Evolutionary conservation across 495 filamentous ascomycete species (phyloP), one percentile per base, ranked within the genome.

Genomic region (Podospora pseudoanserina): DNA sequence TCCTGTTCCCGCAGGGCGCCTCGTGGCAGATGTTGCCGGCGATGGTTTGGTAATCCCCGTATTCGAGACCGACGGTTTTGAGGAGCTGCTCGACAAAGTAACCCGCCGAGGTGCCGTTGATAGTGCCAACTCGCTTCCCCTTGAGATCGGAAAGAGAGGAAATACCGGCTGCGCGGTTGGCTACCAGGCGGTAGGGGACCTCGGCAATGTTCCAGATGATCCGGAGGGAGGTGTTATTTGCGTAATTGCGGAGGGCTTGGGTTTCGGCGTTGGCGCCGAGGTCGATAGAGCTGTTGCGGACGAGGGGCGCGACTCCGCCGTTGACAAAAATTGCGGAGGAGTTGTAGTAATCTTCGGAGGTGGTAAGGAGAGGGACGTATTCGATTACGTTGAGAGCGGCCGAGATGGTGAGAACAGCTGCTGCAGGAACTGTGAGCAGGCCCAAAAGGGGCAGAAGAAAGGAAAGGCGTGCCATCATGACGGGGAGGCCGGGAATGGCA

Each of bases 241-340:
- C 78, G 67, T 77, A 82, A 23, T 80, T 74, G 4, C 71, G 70
- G 9, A 84, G 78, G 5, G 72, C 78, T 66, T 84, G 81, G 5
- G 81, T 84, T 69, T 84, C 81, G 64, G 81, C 79, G 68, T 84
- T 84, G 61, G 76, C 72, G 39, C 73, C 79, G 3, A 81, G 71
- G 66, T 79, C 77, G 67, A 78, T 60, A 53, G 23, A 65, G n/a
- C 57, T 66, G 65, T 76, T 71, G 28, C 53, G 19, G 30, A 63
- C 61, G 32, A 72, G 44, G 58, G 65, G 73, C 16, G 73, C 66
- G 1, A 78, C 76, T 54, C 76, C 78, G 66, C 78, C 78, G 63
- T 63, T 72, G 18, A 71, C 39, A 16, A 75, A 7, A 13, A 69
- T 56, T 3, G 70, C 66, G 3, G 65, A 64, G 49, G 53, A 56